phyloP scores from a whole-genome alignment of 768 basidiomycete species.

The Rhodotorula taiwanensis region DNA sequence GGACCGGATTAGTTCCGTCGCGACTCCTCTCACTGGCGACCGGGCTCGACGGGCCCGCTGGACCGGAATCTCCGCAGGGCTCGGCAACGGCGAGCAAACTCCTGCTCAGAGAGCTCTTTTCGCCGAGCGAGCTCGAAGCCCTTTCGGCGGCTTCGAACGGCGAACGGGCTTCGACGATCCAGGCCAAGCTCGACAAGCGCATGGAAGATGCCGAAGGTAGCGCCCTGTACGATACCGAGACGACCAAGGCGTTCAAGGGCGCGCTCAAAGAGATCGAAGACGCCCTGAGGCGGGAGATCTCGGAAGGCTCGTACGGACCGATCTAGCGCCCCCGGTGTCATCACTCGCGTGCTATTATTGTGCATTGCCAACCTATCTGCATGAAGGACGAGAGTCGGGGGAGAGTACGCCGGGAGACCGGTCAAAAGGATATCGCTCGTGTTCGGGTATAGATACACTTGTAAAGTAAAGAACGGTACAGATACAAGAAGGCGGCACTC shows the following conservation, averaged over 20 bases:
- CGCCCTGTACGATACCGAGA: neutral
- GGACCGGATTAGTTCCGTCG: neutral
- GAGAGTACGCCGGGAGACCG: too few relatives aligned
- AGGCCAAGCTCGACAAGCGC: neutral
- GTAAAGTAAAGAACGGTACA: neutral
- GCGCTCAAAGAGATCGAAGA: neutral
- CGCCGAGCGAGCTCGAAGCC: neutral
- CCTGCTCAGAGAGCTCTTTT: neutral
- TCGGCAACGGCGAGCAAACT: neutral
- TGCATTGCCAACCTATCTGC: too few relatives aligned
- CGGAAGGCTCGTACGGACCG: too few relatives aligned
- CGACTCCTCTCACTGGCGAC: neutral
- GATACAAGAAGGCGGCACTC: too few relatives aligned
- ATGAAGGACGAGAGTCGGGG: too few relatives aligned
- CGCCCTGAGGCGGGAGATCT: neutral
- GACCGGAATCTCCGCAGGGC: neutral
- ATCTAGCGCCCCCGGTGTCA: too few relatives aligned
- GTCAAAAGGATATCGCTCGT: too few relatives aligned
- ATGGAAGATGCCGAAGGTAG: neutral
- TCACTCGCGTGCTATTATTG: too few relatives aligned
- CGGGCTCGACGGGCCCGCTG: neutral
- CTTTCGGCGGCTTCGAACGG: neutral
- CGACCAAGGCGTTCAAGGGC: neutral
- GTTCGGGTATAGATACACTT: too few relatives aligned
- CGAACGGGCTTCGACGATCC: neutral